Percentiles rank a stretch among this genome's conserved stretches.
Conservation (phyloP, 2,329 filamentous ascomycete genomes). For the Zymoseptoria tritici region DNA sequence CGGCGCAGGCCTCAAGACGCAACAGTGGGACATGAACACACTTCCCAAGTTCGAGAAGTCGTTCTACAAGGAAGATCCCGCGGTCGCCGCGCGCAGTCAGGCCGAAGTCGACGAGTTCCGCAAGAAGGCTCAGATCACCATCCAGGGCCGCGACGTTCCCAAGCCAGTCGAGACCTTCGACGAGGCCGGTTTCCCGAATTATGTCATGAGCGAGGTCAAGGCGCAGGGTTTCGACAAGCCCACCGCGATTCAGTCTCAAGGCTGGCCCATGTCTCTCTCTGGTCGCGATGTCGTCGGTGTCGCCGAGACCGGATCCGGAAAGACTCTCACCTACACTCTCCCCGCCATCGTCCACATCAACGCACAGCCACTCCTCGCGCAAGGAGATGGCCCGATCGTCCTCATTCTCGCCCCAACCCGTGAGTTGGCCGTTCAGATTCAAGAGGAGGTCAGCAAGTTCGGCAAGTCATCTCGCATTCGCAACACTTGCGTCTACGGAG, state of each 20-base stretch:
- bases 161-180: constrained; percentile 96
- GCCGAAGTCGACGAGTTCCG: constrained; percentile 86
- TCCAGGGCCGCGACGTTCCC: constrained; percentile 73
- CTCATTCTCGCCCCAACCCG: constrained; percentile 92
- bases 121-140: constrained; percentile 72
- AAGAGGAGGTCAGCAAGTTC: constrained; percentile 97
- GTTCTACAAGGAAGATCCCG: constrained; percentile 93
- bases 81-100: constrained; percentile 64
- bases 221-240: constrained; percentile 90
- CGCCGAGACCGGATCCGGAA: constrained; percentile 94
- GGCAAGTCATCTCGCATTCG: constrained; percentile 95
- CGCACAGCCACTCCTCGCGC: constrained; percentile 89
- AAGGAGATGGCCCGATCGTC: constrained; percentile 93
- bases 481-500: constrained; percentile 98
- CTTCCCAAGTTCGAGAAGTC: constrained; percentile 98
- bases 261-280: constrained; percentile 97
- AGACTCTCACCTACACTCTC: constrained; percentile 96
- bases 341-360: constrained; percentile 99
- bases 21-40: constrained; percentile 72
- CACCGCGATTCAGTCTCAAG: constrained; percentile 94
- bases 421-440: constrained; percentile 97
- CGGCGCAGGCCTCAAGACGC: constrained; percentile 77
- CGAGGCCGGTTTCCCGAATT: constrained; percentile 91
- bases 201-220: constrained; percentile 98
- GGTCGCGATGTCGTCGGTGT: constrained; percentile 98